Base-by-base conservation (phyloP, 2,329 filamentous ascomycete genomes). In the Chalaropsis thielavioides region DNA sequence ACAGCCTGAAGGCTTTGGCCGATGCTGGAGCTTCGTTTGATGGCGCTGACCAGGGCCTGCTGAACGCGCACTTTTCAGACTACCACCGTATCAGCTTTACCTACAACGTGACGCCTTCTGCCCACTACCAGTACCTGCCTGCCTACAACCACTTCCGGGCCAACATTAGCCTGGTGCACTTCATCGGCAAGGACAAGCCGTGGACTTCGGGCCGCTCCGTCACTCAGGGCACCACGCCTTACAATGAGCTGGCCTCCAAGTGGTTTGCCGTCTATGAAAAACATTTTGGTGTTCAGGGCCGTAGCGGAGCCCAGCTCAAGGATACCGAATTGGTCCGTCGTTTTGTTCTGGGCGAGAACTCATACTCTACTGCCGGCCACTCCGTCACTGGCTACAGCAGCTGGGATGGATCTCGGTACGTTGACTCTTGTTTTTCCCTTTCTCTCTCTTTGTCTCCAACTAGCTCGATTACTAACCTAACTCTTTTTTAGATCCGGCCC, bases 191-290 rank as follows among this genome's bases (percentile, higher is more conserved):
- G 66, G 82, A 89, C 65, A 99, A 99, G 77, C 94, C 94, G 0
- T 99, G 94, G 94, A 81, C 81, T 24, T 76, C 83, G 67, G 85
- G 85, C 44, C 80, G 86, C 69, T 72, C 80, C 60, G 76, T 79
- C 1, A 66, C 63, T 15, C 22, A 62, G 11, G 60, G 65, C 15
- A n/a, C 8, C 76, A 78, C 63, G 77, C 67, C 68, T 24, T 67
- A 68, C 73, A 86, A 89, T 72, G 88, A 96, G 75, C 86, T 97
- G 78, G 77, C 91, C 51, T 87, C 85, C 67, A 83, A 85, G 71
- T 99, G 94, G 94, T 99, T 92, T 92, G 84, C 90, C 56, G 88
- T 95, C 51, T 95, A 95, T 73, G 92, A 97, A 75, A 81, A 83
- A 68, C 92, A 97, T 76, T 92, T 95, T 73, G 81, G 82, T 69